Evolutionary conservation across 345 rosid genomes (phyloP).

Genomic region (Citrus trifoliata): DNA sequence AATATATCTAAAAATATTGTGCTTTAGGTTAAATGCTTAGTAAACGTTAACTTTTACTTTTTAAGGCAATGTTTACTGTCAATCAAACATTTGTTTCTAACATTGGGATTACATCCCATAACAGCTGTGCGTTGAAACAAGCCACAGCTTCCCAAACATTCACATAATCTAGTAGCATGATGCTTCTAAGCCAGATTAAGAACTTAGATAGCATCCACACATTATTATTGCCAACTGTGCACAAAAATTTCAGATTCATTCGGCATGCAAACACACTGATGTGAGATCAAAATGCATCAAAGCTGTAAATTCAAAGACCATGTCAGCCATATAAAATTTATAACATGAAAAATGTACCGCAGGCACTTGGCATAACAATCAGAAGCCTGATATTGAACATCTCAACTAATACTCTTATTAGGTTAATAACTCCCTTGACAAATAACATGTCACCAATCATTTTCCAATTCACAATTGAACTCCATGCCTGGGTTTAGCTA

Average conservation of each 20-base stretch:
- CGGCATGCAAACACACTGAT: background rate
- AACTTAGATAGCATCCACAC: too few relatives aligned
- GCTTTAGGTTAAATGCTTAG: background rate
- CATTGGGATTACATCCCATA: too few relatives aligned
- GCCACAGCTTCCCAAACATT: too few relatives aligned
- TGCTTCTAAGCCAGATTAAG: background rate
- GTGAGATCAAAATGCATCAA: background rate
- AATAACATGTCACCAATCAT: too few relatives aligned
- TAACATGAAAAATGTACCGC: background rate
- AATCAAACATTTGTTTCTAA: too few relatives aligned
- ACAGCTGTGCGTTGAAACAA: too few relatives aligned
- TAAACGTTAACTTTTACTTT: too few relatives aligned
- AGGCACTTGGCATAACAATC: background rate
- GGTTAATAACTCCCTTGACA: background rate
- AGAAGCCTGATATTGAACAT: background rate
- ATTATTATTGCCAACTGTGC: too few relatives aligned
- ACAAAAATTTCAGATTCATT: too few relatives aligned
- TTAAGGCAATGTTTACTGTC: too few relatives aligned
- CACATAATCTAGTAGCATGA: background rate
- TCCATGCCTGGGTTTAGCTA: background rate
- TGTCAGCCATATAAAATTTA: background rate
- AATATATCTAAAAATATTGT: background rate
- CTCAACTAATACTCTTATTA: background rate
- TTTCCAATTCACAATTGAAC: background rate
- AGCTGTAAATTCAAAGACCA: background rate